phyloP scores from a whole-genome alignment of 441 rosid genomes.

The Croton setiger region DNA sequence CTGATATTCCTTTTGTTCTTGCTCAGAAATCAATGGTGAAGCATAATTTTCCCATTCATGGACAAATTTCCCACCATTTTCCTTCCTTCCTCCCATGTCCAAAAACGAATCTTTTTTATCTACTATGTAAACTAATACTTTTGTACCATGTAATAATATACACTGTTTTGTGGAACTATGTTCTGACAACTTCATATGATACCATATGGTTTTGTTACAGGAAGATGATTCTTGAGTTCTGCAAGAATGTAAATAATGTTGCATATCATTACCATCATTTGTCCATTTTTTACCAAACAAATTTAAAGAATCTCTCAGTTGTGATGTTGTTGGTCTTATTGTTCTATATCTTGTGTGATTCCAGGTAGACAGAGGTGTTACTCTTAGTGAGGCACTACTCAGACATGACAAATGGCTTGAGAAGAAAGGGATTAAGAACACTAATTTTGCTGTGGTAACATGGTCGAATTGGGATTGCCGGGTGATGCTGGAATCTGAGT shows the following conservation, averaged over 20 bases:
- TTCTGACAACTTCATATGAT: not conserved
- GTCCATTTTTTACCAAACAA: not conserved
- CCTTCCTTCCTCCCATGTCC: not conserved
- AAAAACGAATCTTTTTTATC: not conserved
- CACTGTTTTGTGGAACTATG: not conserved
- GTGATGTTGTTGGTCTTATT: not conserved
- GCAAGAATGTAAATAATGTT: not conserved
- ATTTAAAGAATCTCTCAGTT: not conserved
- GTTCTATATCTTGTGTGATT: slow-evolving; percentile 18
- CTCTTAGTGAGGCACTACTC: slow-evolving; percentile 54
- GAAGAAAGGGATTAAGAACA: slow-evolving; percentile 56
- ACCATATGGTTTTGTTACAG: not conserved
- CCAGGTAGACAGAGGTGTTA: slow-evolving; percentile 66
- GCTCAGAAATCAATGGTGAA: not conserved
- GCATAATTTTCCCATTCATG: not conserved
- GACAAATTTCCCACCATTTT: not conserved
- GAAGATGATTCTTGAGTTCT: not conserved
- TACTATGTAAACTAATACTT: not conserved
- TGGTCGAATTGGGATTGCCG: slow-evolving; percentile 81
- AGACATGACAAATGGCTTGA: slow-evolving; percentile 79
- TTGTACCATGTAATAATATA: too few relatives aligned
- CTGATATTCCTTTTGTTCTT: not conserved
- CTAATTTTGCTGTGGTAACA: slow-evolving; percentile 68
- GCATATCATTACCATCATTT: not conserved
- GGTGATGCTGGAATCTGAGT: slow-evolving; percentile 76